phyloP scores from a whole-genome alignment of 2,329 filamentous ascomycete genomes.

The Sodiomyces alkalinus region DNA sequence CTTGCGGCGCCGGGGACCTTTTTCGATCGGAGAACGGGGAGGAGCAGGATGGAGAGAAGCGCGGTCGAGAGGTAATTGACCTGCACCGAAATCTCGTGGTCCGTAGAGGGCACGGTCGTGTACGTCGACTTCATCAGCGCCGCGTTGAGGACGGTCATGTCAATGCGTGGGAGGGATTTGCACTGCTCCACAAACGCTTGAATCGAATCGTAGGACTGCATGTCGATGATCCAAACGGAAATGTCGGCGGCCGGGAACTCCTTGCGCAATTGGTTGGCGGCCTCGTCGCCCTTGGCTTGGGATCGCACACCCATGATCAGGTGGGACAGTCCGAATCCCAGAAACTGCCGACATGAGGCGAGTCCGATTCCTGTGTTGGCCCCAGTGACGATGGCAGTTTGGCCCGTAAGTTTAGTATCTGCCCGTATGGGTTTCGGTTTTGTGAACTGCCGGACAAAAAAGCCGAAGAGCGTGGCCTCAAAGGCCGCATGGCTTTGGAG shows the following conservation, averaged over 20 bases:
- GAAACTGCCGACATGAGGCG: constrained; percentile 24
- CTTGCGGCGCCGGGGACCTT: constrained; percentile 4
- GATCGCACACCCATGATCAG: constrained; percentile 28
- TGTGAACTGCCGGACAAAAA: neutral
- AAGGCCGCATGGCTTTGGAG: neutral
- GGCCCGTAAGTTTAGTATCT: constrained; percentile 13
- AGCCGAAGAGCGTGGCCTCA: neutral
- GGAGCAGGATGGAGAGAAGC: constrained; percentile 29
- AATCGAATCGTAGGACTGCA: constrained; percentile 12
- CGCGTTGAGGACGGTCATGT: constrained; percentile 15
- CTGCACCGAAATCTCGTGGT: neutral
- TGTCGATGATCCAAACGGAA: constrained; percentile 9
- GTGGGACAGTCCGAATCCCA: constrained; percentile 17
- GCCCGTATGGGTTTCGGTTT: neutral
- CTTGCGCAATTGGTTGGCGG: constrained; percentile 16
- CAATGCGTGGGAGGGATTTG: constrained; percentile 7
- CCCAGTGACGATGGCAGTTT: constrained; percentile 29
- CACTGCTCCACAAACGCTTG: constrained; percentile 8
- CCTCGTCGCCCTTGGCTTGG: constrained; percentile 20
- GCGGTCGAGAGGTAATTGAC: constrained; percentile 39
- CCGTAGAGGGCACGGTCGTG: neutral
- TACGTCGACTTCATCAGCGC: neutral
- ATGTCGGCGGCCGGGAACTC: constrained; percentile 16
- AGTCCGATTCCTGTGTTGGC: constrained; percentile 28
- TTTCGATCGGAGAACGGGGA: constrained; percentile 32